Percentiles rank a stretch among this genome's conserved stretches.
Evolutionary conservation across 2,329 filamentous ascomycete species (phyloP).

Genomic region (Botryotinia convoluta): DNA sequence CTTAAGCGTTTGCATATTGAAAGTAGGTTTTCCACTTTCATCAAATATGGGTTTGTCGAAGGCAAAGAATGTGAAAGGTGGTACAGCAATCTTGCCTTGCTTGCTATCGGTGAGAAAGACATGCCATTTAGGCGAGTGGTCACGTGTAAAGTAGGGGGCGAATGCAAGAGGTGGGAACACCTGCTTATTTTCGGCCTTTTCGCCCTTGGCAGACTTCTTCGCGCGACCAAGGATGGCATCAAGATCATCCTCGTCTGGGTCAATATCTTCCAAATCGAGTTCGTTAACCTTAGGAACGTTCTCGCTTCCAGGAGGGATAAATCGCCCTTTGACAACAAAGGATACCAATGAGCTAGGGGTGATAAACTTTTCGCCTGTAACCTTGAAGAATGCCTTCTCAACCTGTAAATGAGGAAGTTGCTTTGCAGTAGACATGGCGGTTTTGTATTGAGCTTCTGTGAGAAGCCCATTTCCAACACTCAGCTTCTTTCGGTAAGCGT

Average conservation of each 20-base stretch:
- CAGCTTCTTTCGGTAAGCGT: conserved; percentile 68
- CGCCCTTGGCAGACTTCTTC: conserved; percentile 63
- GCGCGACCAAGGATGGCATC: conserved; percentile 77
- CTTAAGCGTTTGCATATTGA: conserved; percentile 92
- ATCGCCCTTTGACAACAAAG: conserved; percentile 90
- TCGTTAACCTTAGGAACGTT: conserved; percentile 73
- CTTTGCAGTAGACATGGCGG: conserved; percentile 71
- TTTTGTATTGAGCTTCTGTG: conserved; percentile 71
- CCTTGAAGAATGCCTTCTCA: conserved; percentile 97
- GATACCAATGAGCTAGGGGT: conserved; percentile 91
- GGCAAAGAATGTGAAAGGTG: conserved; percentile 88
- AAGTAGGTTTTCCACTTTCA: conserved; percentile 80
- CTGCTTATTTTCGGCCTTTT: conserved; percentile 59
- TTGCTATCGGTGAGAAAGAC: conserved; percentile 93
- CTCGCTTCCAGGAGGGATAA: conserved; percentile 81
- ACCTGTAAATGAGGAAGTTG: conserved; percentile 83
- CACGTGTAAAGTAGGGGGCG: conserved; percentile 85
- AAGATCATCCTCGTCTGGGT: conserved; percentile 88
- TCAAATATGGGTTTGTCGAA: conserved; percentile 89
- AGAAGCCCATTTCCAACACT: conserved; percentile 70
- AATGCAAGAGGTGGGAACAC: conserved; percentile 82
- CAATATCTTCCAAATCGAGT: conserved; percentile 81
- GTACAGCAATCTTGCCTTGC: conserved; percentile 93
- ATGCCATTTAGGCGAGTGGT: conserved; percentile 89
- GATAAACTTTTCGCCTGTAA: conserved; percentile 88